Percentiles rank a stretch among this genome's conserved stretches.
These are phyloP conservation scores for Modicella reniformis DNA, from an alignment of 371 early-diverging fungal species.

Conservation along the genomic window DNA sequence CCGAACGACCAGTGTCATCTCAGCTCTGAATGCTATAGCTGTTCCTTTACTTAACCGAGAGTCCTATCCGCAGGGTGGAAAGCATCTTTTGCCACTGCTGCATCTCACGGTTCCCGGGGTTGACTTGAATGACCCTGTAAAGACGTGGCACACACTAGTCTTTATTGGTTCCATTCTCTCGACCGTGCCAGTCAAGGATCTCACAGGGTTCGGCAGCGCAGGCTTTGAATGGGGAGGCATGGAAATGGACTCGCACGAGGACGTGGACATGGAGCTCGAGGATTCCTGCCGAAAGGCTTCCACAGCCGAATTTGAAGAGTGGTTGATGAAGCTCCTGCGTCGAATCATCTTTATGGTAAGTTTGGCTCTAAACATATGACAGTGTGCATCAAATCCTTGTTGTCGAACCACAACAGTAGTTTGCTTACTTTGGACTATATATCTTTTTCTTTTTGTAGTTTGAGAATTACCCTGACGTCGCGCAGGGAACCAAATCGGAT, in stretches of 20 bases:
- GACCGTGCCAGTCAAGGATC: constrained; percentile 73
- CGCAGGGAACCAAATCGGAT: constrained; percentile 48
- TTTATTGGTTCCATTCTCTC: constrained; percentile 78
- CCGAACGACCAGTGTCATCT: constrained; percentile 83
- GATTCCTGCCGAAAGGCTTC: constrained; percentile 70
- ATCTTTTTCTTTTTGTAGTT: constrained; percentile 55
- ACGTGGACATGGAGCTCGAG: constrained; percentile 65
- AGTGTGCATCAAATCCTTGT: no score
- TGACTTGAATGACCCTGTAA: constrained; percentile 89
- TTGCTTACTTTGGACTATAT: background rate
- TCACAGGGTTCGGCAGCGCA: constrained; percentile 54
- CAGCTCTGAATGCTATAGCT: constrained; percentile 72
- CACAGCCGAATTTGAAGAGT: constrained; percentile 86
- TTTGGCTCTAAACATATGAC: no score
- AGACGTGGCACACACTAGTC: constrained; percentile 77
- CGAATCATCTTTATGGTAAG: constrained; percentile 78
- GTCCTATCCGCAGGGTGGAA: constrained; percentile 86
- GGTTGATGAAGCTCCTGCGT: constrained; percentile 85
- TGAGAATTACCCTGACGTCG: constrained; percentile 80
- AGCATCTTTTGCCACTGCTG: constrained; percentile 79
- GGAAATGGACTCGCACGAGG: constrained; percentile 59
- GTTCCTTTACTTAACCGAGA: constrained; percentile 75
- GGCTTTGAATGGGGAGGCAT: constrained; percentile 59
- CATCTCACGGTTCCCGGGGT: constrained; percentile 86
- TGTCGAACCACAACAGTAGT: background rate